These are phyloP conservation scores for Corymbia calophylla DNA, from an alignment of 441 rosid genomes.

Conservation along the genomic window DNA sequence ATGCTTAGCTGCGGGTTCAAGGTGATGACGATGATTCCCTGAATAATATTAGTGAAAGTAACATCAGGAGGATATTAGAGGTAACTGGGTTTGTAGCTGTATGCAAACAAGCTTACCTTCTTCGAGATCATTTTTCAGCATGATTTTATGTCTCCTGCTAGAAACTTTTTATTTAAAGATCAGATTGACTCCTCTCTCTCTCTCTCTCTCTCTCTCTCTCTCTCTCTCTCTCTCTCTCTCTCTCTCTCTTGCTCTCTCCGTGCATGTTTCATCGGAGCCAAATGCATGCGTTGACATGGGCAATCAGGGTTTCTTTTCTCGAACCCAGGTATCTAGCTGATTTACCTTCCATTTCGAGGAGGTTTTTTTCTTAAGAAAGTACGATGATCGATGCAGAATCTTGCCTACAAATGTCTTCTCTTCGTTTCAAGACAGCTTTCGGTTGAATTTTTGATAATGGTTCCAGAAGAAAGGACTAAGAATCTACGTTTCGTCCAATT, in stretches of 20 bases:
- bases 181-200: not conserved
- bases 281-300: not conserved
- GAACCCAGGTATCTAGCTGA: not conserved
- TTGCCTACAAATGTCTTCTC: not conserved
- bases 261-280: not conserved
- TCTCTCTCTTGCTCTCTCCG: not conserved
- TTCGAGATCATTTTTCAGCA: not conserved
- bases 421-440: not conserved
- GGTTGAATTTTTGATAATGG: not conserved
- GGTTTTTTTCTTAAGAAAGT: not conserved
- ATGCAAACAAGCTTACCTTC: not conserved
- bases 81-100: not conserved
- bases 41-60: conserved; percentile 17
- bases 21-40: conserved; percentile 28
- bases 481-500: not conserved
- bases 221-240: not conserved
- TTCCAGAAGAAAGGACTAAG: not conserved
- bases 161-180: not conserved
- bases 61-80: conserved; percentile 15
- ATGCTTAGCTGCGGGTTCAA: conserved; percentile 13
- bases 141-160: not conserved
- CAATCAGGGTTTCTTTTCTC: not conserved
- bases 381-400: not conserved
- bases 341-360: not conserved
- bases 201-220: not conserved